Conservation (phyloP, 2,329 filamentous ascomycete species). For the Venturia carpophila region DNA sequence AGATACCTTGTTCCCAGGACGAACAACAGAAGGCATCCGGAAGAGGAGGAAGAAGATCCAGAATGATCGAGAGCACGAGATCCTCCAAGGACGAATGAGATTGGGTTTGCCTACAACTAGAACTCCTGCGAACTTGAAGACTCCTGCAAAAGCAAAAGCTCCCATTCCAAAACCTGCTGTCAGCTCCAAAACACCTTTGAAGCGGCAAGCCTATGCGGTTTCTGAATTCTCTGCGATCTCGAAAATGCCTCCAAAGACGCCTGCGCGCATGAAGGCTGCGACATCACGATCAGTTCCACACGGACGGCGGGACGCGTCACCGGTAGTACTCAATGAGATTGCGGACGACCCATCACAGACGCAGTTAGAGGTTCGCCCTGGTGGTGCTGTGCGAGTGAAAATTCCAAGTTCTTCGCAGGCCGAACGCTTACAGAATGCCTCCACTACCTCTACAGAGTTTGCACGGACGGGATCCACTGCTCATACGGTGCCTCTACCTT, state of each 20-base stretch:
- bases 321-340: not conserved
- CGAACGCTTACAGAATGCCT: not conserved
- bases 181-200: not conserved
- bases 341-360: not conserved
- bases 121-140: not conserved
- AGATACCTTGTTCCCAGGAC: not conserved
- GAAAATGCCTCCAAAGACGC: not conserved
- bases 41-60: constrained; percentile 10
- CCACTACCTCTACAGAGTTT: not conserved
- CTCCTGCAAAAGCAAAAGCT: not conserved
- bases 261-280: not conserved
- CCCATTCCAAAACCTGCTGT: not conserved
- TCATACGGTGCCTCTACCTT: not conserved
- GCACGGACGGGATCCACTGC: not conserved
- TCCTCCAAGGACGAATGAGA: not conserved
- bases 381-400: constrained; percentile 4
- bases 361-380: constrained; percentile 1
- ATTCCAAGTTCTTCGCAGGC: not conserved
- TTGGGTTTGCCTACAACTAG: not conserved
- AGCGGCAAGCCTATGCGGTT: not conserved
- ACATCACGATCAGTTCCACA: constrained; percentile 1
- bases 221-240: not conserved
- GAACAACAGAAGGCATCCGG: constrained; percentile 1
- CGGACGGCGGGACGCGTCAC: not conserved
- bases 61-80: not conserved